Base-by-base conservation (phyloP, 2,329 filamentous ascomycete species). In the Apiospora marii region DNA sequence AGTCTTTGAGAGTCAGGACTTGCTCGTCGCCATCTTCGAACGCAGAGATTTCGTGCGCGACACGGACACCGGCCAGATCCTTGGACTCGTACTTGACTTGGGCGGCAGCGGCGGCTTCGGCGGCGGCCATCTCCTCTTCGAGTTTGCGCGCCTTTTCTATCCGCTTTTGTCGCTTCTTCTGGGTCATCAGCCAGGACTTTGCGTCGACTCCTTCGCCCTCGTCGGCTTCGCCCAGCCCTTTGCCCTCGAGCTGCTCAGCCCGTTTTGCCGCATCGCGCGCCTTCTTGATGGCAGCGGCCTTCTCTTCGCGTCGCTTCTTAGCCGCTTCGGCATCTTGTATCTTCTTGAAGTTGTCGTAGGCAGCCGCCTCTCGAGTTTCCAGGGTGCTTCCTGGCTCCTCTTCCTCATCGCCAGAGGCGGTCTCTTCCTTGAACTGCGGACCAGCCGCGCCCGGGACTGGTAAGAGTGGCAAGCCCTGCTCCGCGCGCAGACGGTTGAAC, bases 111-210 rank as follows among this genome's bases (percentile, higher is more conserved):
- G 85, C 88, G 13, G 89, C 89, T 80, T 95, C 93, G 5, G 93
- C 92, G 74, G 94, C 94, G 13, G 92, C 94, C 67, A 94, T 84
- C 81, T 98, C 94, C 79, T 93, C 91, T 74, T 94, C 93, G 70
- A 87, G 79, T 79, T 91, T 91, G 76, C 93, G 89, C 43, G 92
- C 91, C 77, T 94, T 92, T 67, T 92, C 93, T 51, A 98, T 95
- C 83, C 95, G 94, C 87, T 95, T 97, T 82, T 97, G 94, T 70
- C 95, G 89, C 86, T 97, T 98, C 87, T 97, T 98, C 82, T 96
- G 92, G 73, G 92, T 92, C 77, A 93, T 90, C 73, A 99, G 83
- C 96, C 96, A 99, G 1, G 93, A 87, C 81, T 93, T 93, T 19
- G 96, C 94, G 81, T 97, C 94, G 37, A 93, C 77, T 16, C 92